These are phyloP conservation scores for Crataegus laevigata DNA, from an alignment of 306 rosid genomes.

Conservation along the genomic window DNA sequence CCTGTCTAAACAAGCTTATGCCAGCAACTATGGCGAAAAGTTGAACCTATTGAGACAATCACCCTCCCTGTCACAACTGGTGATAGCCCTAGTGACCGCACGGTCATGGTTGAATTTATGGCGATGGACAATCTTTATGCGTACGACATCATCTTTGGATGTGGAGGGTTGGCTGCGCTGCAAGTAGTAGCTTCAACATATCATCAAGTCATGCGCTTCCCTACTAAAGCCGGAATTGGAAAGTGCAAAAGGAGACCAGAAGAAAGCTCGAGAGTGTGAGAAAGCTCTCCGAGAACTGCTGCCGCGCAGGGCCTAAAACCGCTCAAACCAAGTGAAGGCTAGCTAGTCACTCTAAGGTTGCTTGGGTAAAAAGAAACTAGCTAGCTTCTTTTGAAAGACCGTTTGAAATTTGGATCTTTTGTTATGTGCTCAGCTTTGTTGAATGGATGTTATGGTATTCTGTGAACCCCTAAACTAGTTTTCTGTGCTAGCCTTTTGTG, in stretches of 20 bases:
- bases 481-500: no score
- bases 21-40: not conserved
- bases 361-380: no score
- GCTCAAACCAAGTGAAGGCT: no score
- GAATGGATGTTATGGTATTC: no score
- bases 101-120: not conserved
- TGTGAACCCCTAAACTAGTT: no score
- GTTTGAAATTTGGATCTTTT: no score
- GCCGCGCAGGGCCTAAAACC: no score
- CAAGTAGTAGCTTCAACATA: not conserved
- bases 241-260: not conserved
- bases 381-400: no score
- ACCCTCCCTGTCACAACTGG: constrained; percentile 2
- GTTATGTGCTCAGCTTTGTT: no score
- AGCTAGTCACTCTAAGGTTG: no score
- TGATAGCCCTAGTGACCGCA: not conserved
- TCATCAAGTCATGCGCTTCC: not conserved
- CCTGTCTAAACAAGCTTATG: not conserved
- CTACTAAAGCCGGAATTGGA: not conserved
- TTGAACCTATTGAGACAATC: not conserved
- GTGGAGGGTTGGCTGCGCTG: not conserved
- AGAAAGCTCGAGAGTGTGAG: no score
- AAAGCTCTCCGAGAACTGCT: no score
- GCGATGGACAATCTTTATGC: not conserved
- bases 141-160: not conserved